phyloP scores from a whole-genome alignment of 805 yeast genomes.

The Spathaspora passalidarum region DNA sequence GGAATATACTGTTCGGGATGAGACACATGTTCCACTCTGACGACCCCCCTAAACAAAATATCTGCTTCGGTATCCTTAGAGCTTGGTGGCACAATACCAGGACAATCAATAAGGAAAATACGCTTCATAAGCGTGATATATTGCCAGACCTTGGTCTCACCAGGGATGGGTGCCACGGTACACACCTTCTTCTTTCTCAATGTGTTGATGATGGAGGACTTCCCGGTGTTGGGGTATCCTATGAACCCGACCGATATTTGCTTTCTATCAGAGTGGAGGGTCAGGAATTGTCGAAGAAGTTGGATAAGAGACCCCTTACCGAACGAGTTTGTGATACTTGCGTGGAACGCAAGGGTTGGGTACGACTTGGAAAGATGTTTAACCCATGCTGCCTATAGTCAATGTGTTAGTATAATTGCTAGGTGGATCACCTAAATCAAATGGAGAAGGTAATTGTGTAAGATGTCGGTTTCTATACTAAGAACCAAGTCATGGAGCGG shows the following conservation, averaged over 20 bases:
- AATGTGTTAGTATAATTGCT: constrained; percentile 10
- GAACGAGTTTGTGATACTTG: constrained; percentile 93
- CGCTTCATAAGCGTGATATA: constrained; percentile 95
- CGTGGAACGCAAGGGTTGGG: constrained; percentile 97
- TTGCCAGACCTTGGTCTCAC: constrained; percentile 99
- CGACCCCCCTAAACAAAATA: constrained; percentile 93
- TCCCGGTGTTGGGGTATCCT: constrained; percentile 98
- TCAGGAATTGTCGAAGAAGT: constrained; percentile 86
- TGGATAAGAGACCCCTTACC: constrained; percentile 97
- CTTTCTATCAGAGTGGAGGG: constrained; percentile 86
- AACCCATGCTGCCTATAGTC: constrained; percentile 93
- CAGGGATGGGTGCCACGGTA: constrained; percentile 96
- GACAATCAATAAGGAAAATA: constrained; percentile 94
- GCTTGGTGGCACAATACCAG: constrained; percentile 98
- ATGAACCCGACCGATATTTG: constrained; percentile 96
- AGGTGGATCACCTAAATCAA: neutral
- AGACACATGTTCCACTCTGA: constrained; percentile 95
- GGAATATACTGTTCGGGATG: constrained; percentile 95
- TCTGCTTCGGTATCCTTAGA: constrained; percentile 86
- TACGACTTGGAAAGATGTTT: constrained; percentile 86
- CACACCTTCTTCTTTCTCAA: constrained; percentile 93
- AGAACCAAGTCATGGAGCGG: constrained; percentile 51
- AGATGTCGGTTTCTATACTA: constrained; percentile 86
- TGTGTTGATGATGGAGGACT: constrained; percentile 92
- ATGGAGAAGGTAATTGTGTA: constrained; percentile 5